Evolutionary conservation across 192 early-diverging fungal genomes (phyloP), one percentile per base, ranked within the genome.

Genomic region (Lobosporangium transversale): DNA sequence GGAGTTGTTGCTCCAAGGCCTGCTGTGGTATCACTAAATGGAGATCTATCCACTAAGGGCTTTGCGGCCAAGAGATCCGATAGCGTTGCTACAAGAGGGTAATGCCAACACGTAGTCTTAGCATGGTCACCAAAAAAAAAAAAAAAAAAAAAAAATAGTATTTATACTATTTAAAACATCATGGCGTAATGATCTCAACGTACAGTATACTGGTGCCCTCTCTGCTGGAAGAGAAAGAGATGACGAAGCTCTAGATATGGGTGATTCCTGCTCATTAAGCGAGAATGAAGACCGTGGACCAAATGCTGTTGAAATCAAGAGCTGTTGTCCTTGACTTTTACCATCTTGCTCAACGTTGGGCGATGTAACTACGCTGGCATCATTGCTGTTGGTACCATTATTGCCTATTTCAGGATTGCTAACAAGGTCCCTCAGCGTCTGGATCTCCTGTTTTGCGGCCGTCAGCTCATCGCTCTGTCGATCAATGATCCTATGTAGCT

Each of bases 401-500:
- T 11, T 12, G 35, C 44, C 58, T 20, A 45, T 17, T 20, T 76
- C 73, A 0, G 59, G 53, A 29, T 24, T 67, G n/a, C 58, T 67
- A 18, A 76, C n/a, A 55, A 76, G 53, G 31, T 76, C 73, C 21
- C 64, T 36, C 21, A 76, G 37, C 15, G 47, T 67, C 48, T 76
- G 73, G 35, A 76, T 76, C 53, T 76, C 73, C 17, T 58, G 65
- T 29, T 53, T 76, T 9, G 73, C 73, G 1, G 59, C 73, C 15
- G 73, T 45, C 17, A 76, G 45, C 3, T 76, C 73, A n/a, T 76
- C 73, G 26, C 64, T 67, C 24, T 53, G 51, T 10, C 73, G 73
- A 52, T 84, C 80, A 40, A 70, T 50, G 23, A 81, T 83, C 27
- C 47, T 53, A 26, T 83, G 82, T 31, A 84, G 68, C 18, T 68